A percentile compares a stretch with the other conserved stretches of the same genome.
Conservation (phyloP, 345 rosid genomes). For the Eutrema japonicum region DNA sequence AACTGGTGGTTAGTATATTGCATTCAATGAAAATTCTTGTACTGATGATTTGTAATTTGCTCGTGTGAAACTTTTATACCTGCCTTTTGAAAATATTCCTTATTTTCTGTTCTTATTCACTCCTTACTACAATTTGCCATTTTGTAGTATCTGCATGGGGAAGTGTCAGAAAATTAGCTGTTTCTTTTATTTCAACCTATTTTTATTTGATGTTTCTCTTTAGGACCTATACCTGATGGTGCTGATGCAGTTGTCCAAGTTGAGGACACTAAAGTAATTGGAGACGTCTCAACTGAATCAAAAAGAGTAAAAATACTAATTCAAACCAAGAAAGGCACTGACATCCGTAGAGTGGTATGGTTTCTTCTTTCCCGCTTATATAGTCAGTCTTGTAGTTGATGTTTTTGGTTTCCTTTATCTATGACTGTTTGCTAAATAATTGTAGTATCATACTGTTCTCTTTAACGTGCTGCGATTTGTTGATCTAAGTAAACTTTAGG, state of each 20-base stretch:
- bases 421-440: neutral
- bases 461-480: neutral
- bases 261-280: constrained; percentile 71
- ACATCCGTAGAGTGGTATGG: constrained; percentile 96
- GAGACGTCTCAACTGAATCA: constrained; percentile 42
- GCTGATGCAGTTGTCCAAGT: constrained; percentile 99
- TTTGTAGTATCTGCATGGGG: neutral
- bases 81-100: neutral
- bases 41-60: neutral
- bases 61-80: neutral
- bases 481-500: constrained; percentile 21
- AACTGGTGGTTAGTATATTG: constrained; percentile 74
- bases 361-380: constrained; percentile 23
- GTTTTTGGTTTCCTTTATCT: constrained; percentile 9
- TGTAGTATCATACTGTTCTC: neutral
- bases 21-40: neutral
- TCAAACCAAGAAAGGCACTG: constrained; percentile 64
- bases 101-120: neutral
- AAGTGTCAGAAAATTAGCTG: neutral
- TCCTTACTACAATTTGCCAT: neutral
- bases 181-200: neutral
- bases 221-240: constrained; percentile 96
- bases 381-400: constrained; percentile 4
- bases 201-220: constrained; percentile 13
- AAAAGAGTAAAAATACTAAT: constrained; percentile 71